Evolutionary conservation across 345 rosid genomes (phyloP).

Genomic region (Abelmoschus esculentus): DNA sequence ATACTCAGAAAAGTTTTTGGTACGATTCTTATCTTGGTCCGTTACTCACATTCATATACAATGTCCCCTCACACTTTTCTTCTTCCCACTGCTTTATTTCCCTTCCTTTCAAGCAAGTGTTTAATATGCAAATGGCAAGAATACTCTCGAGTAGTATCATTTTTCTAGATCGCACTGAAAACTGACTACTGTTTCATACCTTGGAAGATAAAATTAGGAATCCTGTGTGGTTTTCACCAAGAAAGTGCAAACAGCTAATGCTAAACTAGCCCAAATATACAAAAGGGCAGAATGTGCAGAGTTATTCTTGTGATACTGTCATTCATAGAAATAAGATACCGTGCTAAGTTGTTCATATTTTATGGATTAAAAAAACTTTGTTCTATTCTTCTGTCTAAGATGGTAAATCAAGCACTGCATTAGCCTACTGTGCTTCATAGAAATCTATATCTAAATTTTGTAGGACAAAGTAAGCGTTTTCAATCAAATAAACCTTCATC

Average conservation of each 20-base stretch:
- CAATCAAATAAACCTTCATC: conserved; percentile 74
- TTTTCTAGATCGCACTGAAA: background rate
- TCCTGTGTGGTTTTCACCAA: background rate
- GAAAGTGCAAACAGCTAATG: background rate
- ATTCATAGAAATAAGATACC: background rate
- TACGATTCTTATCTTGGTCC: conserved; percentile 25
- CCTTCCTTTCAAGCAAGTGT: background rate
- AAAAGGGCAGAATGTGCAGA: background rate
- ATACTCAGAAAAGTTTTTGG: conserved; percentile 82
- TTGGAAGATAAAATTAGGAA: background rate
- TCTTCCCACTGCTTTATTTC: background rate
- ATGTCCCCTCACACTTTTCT: background rate
- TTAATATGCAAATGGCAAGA: background rate
- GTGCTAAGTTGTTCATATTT: background rate
- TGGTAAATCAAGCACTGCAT: conserved; percentile 1
- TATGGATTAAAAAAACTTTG: background rate
- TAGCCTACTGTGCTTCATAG: background rate
- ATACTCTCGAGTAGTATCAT: background rate
- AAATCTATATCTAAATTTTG: background rate
- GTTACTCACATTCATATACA: background rate
- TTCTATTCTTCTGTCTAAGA: background rate
- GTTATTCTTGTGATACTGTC: background rate
- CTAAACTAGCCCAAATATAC: background rate
- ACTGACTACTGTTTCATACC: background rate
- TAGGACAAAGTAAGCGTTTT: conserved; percentile 82